Base-by-base conservation (phyloP, 225 moss, liverwort and hornwort species). In the Antitrichia curtipendula region DNA sequence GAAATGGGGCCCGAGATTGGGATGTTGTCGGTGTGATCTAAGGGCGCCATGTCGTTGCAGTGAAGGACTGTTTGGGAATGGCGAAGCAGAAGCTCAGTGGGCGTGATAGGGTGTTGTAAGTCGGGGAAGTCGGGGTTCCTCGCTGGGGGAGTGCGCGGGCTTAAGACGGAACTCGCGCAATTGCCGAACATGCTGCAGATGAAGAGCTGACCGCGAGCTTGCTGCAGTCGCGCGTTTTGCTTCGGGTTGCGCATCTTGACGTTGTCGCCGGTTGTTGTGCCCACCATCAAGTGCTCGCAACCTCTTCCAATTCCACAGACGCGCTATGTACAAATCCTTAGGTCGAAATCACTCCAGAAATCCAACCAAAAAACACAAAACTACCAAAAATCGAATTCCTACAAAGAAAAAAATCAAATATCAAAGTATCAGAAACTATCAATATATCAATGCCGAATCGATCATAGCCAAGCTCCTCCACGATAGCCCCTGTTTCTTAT, bases 121-220 rank as follows among this genome's bases (percentile, higher is more conserved):
- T 87, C 80, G 16, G 78, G 89, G 38, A 86, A 29, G n/a, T 92
- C 94, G 1, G 90, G 88, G 43, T 82, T 65, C 7, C 90, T 90
- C 47, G 62, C 85, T 29, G 83, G 85, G 8, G 94, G 94, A 18
- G 92, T 92, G 38, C 94, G 92, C 23, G 94, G 94, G 50, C 92
- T 92, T 61, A 94, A 57, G n/a, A 94, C 94, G 22, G 94, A 91
- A 80, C 86, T 92, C 60, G 91, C 94, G 64, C 94, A 94, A 82
- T 92, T 94, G 75, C 94, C 94, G 62, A 94, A 94, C 61, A 94
- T 93, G 31, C 92, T 87, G 40, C 94, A 94, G 12, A 94, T 91
- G 81, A 92, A 94, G 58, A 94, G 91, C 86, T 94, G 94, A 19
- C 94, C 94, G 50, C 92, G 90, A 50, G 92, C 92, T 85, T 92